phyloP scores from a whole-genome alignment of 2,329 filamentous ascomycete genomes.

The Neoarthrinium moseri region DNA sequence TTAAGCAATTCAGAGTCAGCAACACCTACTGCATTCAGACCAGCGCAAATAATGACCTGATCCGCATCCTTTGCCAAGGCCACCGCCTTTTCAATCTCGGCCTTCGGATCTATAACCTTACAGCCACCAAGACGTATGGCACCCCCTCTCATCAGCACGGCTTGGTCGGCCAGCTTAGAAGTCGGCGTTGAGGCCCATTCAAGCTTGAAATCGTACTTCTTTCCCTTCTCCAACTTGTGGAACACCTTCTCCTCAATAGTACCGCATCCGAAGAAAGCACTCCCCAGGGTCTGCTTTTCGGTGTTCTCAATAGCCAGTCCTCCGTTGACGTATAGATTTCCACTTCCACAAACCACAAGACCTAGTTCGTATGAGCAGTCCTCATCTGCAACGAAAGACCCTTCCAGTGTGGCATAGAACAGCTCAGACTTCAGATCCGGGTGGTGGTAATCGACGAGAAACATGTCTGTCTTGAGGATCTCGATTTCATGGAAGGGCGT shows the following conservation, averaged over 20 bases:
- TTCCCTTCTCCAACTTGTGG: slow-evolving; percentile 56
- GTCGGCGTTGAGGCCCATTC: slow-evolving; percentile 60
- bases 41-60: slow-evolving; percentile 75
- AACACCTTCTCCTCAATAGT: slow-evolving; percentile 63
- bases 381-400: slow-evolving; percentile 57
- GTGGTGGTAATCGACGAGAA: slow-evolving; percentile 50
- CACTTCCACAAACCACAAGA: slow-evolving; percentile 64
- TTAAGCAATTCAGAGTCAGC: too few relatives aligned
- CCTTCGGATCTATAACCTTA: slow-evolving; percentile 54
- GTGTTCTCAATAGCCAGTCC: slow-evolving; percentile 64
- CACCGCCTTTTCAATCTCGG: slow-evolving; percentile 65
- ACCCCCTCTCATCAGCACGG: slow-evolving; percentile 54
- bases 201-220: slow-evolving; percentile 57
- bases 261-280: slow-evolving; percentile 64
- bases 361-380: slow-evolving; percentile 63
- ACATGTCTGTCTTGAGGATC: slow-evolving; percentile 46
- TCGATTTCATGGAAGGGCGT: slow-evolving; percentile 50
- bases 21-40: too few relatives aligned
- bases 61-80: slow-evolving; percentile 67
- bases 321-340: slow-evolving; percentile 63
- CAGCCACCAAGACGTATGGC: slow-evolving; percentile 62
- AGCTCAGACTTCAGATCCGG: slow-evolving; percentile 48
- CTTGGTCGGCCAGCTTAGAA: slow-evolving; percentile 50
- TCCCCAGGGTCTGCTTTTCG: slow-evolving; percentile 60
- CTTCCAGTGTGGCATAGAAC: slow-evolving; percentile 63